Evolutionary conservation across 495 filamentous ascomycete species (phyloP), one percentile per base, ranked within the genome.

Genomic region (Neurospora sp.): DNA sequence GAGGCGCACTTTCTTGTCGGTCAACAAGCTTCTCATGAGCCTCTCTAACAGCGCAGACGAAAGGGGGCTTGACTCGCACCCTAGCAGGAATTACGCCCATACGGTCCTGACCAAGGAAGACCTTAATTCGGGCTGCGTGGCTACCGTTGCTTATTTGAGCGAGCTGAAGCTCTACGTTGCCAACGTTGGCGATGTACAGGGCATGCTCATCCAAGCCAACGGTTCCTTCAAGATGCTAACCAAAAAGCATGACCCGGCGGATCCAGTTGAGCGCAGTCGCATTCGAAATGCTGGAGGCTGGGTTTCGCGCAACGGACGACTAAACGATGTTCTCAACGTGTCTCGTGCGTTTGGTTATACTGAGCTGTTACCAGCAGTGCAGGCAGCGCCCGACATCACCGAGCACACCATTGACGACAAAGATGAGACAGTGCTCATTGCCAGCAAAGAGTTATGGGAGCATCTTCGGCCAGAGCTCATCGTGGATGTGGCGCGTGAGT

Each of bases 301-400:
- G 83, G 96, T 99, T 23, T 97, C 95, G 41, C 89, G 96, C 44
- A 93, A 95, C 78, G 96, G 96, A 11, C 96, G 93, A 79, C 85
- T 99, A 46, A 98, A 98, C 79, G 96, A 98, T 80, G 78, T 91
- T 1, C 90, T 99, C 39, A 89, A 95, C 60, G 93, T 98, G 10
- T 98, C 96, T 35, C 88, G 96, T 39, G 94, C 95, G 6, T 99
- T 99, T 81, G 96, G 96, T 7, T 97, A 97, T 81, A 91, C 95
- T 71, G 91, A 96, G 66, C 85, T 95, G 80, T 96, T 97, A 88
- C 96, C 96, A 11, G 90, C 93, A 37, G 91, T 99, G 66, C 95
- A 97, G 81, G 95, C 96, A 7, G 93, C 95, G 12, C 96, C 96
- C 5, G 85, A 96, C 76, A 91, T 97, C 49, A 87, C 88, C 74